Evolutionary conservation across 768 basidiomycete genomes (phyloP).

Genomic region (Kwoniella europaea): DNA sequence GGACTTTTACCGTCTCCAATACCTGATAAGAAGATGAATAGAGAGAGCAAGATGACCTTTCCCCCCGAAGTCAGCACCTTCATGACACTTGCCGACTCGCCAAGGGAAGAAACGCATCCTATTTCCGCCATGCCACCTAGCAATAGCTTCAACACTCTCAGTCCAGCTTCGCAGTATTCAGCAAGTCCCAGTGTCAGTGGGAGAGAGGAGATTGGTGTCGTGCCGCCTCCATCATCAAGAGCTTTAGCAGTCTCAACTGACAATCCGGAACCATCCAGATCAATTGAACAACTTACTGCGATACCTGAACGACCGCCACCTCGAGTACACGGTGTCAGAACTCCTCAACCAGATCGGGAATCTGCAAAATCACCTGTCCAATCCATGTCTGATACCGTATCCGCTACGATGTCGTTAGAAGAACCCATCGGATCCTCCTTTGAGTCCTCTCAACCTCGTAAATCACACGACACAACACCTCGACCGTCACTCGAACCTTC

Average conservation of each 20-base stretch:
- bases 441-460: constrained; percentile 19
- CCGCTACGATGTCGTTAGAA: constrained; percentile 8
- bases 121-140: constrained; percentile 17
- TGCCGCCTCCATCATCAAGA: constrained; percentile 27
- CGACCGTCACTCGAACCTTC: constrained; percentile 24
- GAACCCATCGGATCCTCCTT: constrained; percentile 18
- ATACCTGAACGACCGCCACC: constrained; percentile 18
- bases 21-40: constrained; percentile 31
- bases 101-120: constrained; percentile 22
- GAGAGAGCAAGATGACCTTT: constrained; percentile 47
- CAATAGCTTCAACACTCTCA: constrained; percentile 25
- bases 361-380: constrained; percentile 15
- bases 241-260: constrained; percentile 28
- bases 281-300: constrained; percentile 4
- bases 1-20: constrained; percentile 46
- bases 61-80: constrained; percentile 46
- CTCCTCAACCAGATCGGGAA: constrained; percentile 17
- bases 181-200: constrained; percentile 26
- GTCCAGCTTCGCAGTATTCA: constrained; percentile 47
- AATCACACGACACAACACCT: constrained; percentile 27
- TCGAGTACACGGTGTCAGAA: constrained; percentile 17
- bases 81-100: constrained; percentile 43
- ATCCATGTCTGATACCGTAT: constrained; percentile 12
- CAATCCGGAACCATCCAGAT: background rate
- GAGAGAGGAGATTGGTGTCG: constrained; percentile 14